Conservation (phyloP, 495 filamentous ascomycete genomes). For the Schizothecium vesticola region DNA sequence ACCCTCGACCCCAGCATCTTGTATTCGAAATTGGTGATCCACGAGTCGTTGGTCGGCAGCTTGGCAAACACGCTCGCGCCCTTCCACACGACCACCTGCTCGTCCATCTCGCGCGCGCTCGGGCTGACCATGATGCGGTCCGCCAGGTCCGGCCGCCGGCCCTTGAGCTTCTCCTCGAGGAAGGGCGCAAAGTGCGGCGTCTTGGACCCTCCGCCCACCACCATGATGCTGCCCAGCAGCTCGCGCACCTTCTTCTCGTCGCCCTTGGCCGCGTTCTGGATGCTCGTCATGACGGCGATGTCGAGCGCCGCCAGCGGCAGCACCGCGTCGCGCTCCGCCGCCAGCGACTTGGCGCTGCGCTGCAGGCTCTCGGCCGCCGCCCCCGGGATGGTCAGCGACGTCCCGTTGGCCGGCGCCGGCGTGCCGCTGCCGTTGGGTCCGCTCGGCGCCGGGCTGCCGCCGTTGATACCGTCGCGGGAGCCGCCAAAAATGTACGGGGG, state of each 20-base stretch:
- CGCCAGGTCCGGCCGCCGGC: conserved; percentile 59
- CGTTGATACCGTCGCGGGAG: conserved; percentile 38
- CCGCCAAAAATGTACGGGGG: conserved; percentile 45
- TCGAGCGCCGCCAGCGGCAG: conserved; percentile 80
- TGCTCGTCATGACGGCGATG: conserved; percentile 78
- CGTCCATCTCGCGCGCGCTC: conserved; percentile 87
- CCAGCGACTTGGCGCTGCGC: conserved; percentile 46
- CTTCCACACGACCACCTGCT: conserved; percentile 95
- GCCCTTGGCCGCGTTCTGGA: conserved; percentile 76
- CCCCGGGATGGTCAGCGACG: conserved; percentile 12
- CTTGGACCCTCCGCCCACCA: conserved; percentile 84
- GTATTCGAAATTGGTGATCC: conserved; percentile 85
- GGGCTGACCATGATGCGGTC: conserved; percentile 85
- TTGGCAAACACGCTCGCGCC: conserved; percentile 97
- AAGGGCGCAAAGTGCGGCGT: conserved; percentile 67
- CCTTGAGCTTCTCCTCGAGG: conserved; percentile 74
- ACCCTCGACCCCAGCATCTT: conserved; percentile 75
- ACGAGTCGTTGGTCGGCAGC: conserved; percentile 84
- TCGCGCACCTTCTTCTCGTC: conserved; percentile 92
- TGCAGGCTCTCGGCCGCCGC: conserved; percentile 32
- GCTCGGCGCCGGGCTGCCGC: conserved; percentile 41
- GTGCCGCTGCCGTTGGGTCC: conserved; percentile 43
- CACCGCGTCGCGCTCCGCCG: conserved; percentile 70
- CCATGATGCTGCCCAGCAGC: conserved; percentile 90
- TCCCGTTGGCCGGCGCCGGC: conserved; percentile 35